These are phyloP conservation scores for Lachnellula occidentalis DNA, from an alignment of 2,329 filamentous ascomycete genomes.

Conservation along the genomic window DNA sequence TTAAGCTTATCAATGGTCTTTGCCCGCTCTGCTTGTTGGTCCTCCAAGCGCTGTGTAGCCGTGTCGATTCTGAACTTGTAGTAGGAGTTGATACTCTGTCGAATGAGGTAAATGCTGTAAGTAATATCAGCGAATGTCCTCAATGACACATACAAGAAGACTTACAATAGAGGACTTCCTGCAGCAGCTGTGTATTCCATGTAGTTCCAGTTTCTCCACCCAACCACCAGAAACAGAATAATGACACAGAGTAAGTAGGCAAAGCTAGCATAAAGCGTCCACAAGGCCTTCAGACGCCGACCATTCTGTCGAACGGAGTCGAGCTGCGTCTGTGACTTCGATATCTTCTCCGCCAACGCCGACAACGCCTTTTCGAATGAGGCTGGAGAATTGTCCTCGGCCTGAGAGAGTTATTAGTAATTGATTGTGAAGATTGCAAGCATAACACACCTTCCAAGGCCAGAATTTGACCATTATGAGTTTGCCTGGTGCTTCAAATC, in stretches of 20 bases:
- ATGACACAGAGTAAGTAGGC: constrained; percentile 84
- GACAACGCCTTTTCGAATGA: constrained; percentile 91
- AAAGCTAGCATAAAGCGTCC: constrained; percentile 85
- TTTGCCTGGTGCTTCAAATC: not conserved
- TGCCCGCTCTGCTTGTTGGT: constrained; percentile 71
- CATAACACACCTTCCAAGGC: constrained; percentile 67
- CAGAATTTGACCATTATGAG: constrained; percentile 72
- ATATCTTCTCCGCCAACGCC: constrained; percentile 75
- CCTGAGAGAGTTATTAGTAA: constrained; percentile 41
- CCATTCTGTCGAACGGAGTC: constrained; percentile 67
- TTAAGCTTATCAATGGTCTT: constrained; percentile 93
- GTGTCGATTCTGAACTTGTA: constrained; percentile 78
- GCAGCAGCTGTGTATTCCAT: constrained; percentile 74
- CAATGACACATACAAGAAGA: not conserved
- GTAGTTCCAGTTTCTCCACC: constrained; percentile 70
- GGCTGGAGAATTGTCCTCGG: constrained; percentile 74
- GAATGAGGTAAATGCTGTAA: constrained; percentile 70
- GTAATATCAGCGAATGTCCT: constrained; percentile 17
- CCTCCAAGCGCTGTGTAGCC: constrained; percentile 64
- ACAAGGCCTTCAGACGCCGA: constrained; percentile 75
- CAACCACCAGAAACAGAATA: constrained; percentile 77
- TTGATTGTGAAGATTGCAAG: constrained; percentile 11
- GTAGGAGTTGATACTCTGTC: constrained; percentile 60
- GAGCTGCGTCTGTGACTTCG: constrained; percentile 64
- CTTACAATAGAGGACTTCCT: constrained; percentile 73